These are phyloP conservation scores for Metschnikowia proteae DNA, from an alignment of 805 yeast genomes.

Conservation along the genomic window DNA sequence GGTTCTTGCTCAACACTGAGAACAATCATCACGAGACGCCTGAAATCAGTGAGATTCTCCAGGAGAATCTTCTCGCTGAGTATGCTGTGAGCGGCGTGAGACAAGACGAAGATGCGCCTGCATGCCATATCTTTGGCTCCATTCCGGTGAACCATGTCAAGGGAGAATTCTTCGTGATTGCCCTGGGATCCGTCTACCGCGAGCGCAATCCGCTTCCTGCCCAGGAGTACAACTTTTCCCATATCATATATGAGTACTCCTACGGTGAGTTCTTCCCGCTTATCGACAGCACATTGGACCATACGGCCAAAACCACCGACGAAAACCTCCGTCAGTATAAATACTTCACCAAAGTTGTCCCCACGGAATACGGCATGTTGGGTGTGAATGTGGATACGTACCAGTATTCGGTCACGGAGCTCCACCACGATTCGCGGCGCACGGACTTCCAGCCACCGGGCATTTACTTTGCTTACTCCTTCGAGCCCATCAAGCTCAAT, in stretches of 20 bases:
- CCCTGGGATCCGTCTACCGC: slow-evolving; percentile 62
- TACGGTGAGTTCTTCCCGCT: slow-evolving; percentile 89
- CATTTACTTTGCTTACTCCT: slow-evolving; percentile 76
- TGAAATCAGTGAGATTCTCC: slow-evolving; percentile 62
- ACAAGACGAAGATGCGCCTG: slow-evolving; percentile 55
- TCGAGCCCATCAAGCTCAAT: slow-evolving; percentile 77
- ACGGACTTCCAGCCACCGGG: slow-evolving; percentile 54
- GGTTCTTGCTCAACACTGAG: slow-evolving; percentile 44
- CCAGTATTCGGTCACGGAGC: slow-evolving; percentile 74
- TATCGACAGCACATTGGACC: slow-evolving; percentile 83
- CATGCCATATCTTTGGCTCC: slow-evolving; percentile 82
- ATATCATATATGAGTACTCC: slow-evolving; percentile 80
- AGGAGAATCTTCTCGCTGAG: slow-evolving; percentile 63
- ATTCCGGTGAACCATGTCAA: slow-evolving; percentile 80
- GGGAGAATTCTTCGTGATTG: slow-evolving; percentile 84
- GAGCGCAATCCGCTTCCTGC: slow-evolving; percentile 46
- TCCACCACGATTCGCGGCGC: slow-evolving; percentile 26
- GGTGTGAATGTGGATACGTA: slow-evolving; percentile 76
- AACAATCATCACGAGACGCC: slow-evolving; percentile 51
- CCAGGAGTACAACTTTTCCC: slow-evolving; percentile 71
- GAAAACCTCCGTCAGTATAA: slow-evolving; percentile 49
- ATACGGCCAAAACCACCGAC: slow-evolving; percentile 55
- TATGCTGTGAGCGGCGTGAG: slow-evolving; percentile 46
- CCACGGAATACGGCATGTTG: slow-evolving; percentile 67
- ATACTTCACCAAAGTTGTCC: slow-evolving; percentile 77